phyloP scores from a whole-genome alignment of 352 stramenopile genomes.

The Pythium aristosporum region DNA sequence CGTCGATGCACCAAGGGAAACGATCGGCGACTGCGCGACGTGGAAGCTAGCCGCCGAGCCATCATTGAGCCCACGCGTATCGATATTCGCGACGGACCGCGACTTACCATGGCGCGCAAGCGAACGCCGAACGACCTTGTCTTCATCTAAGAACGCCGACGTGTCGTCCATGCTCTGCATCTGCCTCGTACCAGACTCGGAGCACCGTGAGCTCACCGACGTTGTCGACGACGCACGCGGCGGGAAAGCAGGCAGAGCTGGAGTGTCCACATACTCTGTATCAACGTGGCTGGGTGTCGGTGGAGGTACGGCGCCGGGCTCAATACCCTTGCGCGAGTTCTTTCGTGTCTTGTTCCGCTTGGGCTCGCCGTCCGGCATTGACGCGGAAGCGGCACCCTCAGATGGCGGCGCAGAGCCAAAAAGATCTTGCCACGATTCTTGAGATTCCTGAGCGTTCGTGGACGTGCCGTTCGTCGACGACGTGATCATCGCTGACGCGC shows the following conservation, averaged over 20 bases:
- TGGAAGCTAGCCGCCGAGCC: conserved; percentile 3
- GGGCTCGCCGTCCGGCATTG: conserved; percentile 31
- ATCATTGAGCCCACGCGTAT: conserved; percentile 35
- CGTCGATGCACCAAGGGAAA: conserved; percentile 3
- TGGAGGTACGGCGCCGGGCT: not conserved
- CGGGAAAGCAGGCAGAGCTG: conserved; percentile 4
- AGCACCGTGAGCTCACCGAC: conserved; percentile 8
- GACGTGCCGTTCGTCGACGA: conserved; percentile 16
- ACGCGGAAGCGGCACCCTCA: not conserved
- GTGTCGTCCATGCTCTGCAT: conserved; percentile 28
- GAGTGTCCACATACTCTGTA: not conserved
- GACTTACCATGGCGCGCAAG: conserved; percentile 47
- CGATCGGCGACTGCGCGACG: conserved; percentile 18
- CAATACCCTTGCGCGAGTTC: conserved; percentile 62
- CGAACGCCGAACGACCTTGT: conserved; percentile 15
- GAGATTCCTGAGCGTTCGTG: conserved; percentile 12
- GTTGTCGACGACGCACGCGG: not conserved
- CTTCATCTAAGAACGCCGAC: conserved; percentile 11
- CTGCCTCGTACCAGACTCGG: not conserved
- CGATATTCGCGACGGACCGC: conserved; percentile 58
- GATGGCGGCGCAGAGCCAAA: conserved; percentile 38
- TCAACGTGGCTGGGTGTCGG: not conserved
- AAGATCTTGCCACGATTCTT: conserved; percentile 73
- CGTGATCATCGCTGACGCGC: conserved; percentile 44
- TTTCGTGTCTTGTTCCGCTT: conserved; percentile 60